Evolutionary conservation across 176 grass and related monocot genomes (phyloP).

Genomic region (Rhynchospora breviuscula): DNA sequence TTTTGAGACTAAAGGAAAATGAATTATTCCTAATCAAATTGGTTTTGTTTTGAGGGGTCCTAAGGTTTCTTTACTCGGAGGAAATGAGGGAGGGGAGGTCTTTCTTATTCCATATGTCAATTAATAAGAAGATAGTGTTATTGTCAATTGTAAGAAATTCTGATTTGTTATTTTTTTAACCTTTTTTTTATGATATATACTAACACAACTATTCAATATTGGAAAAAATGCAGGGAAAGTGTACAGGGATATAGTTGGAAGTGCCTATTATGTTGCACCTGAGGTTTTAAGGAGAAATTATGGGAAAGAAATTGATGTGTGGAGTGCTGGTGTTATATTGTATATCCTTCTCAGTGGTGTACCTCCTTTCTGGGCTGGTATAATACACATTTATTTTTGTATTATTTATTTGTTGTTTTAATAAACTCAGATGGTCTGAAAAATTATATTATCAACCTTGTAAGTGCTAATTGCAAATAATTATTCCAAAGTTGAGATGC

Average conservation of each 20-base stretch:
- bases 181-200: neutral
- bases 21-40: neutral
- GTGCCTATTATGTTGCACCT: slow-evolving; percentile 93
- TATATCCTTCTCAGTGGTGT: slow-evolving; percentile 99
- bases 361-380: slow-evolving; percentile 99
- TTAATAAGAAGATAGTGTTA: neutral
- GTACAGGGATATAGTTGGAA: slow-evolving; percentile 89
- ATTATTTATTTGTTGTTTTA: neutral
- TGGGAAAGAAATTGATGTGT: slow-evolving; percentile 89
- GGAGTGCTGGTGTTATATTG: slow-evolving; percentile 93
- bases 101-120: neutral
- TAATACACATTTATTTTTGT: neutral
- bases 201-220: slow-evolving; percentile 7
- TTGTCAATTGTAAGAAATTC: neutral
- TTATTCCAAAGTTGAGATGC: neutral
- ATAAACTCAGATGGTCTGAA: neutral
- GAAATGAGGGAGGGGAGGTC: neutral
- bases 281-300: slow-evolving; percentile 72
- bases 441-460: neutral
- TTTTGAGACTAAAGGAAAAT: no score
- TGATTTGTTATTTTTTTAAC: neutral
- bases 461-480: neutral
- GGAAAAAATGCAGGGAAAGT: slow-evolving; percentile 62
- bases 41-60: neutral
- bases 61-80: neutral